A percentile compares a stretch with the other conserved stretches of the same genome.
phyloP scores from a whole-genome alignment of 352 stramenopile species.

The Detonula confervacea region DNA sequence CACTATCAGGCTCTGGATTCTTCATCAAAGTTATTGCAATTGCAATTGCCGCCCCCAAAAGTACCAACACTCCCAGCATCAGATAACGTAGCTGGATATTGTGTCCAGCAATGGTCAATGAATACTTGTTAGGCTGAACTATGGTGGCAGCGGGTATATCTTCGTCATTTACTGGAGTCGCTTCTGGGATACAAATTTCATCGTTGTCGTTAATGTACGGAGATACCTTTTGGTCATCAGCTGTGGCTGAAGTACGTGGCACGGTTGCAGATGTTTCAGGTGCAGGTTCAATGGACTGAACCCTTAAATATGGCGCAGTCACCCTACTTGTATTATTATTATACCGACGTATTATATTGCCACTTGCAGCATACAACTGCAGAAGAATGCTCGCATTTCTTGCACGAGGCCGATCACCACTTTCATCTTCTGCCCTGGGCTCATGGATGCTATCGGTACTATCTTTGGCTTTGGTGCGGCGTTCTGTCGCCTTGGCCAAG shows the following conservation, averaged over 20 bases:
- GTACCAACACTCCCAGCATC: neutral
- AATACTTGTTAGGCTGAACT: conserved; percentile 20
- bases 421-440: neutral
- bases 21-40: neutral
- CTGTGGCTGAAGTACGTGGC: neutral
- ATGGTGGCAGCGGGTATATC: conserved; percentile 16
- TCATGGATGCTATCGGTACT: neutral
- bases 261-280: too few species aligned
- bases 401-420: neutral
- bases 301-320: too few species aligned
- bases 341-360: neutral
- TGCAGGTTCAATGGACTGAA: too few species aligned
- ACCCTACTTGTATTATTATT: too few species aligned
- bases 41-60: conserved; percentile 14
- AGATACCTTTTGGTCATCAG: neutral
- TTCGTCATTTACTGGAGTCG: conserved; percentile 2
- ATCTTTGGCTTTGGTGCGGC: neutral
- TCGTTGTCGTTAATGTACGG: conserved; percentile 1
- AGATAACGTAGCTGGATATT: conserved; percentile 13
- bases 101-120: conserved; percentile 3
- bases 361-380: neutral
- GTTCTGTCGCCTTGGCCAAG: too few species aligned
- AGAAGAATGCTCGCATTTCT: neutral
- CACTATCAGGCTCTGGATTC: neutral
- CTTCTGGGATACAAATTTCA: conserved; percentile 26